phyloP scores from a whole-genome alignment of 371 early-diverging fungal species.

The Circinella minor region DNA sequence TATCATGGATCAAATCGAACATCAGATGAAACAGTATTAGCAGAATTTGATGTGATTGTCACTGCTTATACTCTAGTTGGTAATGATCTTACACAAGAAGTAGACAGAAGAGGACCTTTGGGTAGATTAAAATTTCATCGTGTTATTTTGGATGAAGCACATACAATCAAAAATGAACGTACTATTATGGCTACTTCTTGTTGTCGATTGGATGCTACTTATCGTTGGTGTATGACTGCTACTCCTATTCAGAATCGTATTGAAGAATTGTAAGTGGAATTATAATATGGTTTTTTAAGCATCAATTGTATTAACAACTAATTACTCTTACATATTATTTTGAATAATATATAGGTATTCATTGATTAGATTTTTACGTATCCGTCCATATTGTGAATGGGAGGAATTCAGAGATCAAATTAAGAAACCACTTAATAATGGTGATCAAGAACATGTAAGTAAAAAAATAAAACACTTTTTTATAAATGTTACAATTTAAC shows the following conservation, averaged over 20 bases:
- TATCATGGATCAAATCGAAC: conserved; percentile 57
- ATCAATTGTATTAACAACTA: neutral
- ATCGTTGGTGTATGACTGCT: conserved; percentile 84
- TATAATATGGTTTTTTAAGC: neutral
- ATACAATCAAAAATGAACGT: conserved; percentile 77
- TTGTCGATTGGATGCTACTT: conserved; percentile 59
- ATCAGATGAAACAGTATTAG: conserved; percentile 36
- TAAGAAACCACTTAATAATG: conserved; percentile 24
- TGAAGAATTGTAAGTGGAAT: conserved; percentile 71
- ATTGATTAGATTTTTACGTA: conserved; percentile 78
- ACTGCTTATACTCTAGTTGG: conserved; percentile 42
- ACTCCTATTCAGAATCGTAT: conserved; percentile 87
- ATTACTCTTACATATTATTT: no score
- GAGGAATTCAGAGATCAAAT: conserved; percentile 61
- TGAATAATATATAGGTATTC: conserved; percentile 41
- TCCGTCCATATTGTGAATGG: conserved; percentile 68
- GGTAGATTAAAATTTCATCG: conserved; percentile 46
- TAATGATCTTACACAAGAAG: conserved; percentile 10
- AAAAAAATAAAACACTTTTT: neutral
- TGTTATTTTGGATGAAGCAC: conserved; percentile 90
- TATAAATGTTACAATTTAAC: neutral
- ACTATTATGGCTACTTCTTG: conserved; percentile 67
- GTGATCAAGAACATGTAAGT: neutral
- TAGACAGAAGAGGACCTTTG: conserved; percentile 22
- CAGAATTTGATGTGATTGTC: conserved; percentile 47